Evolutionary conservation across 768 basidiomycete genomes (phyloP).

Genomic region (Boletus edulis): DNA sequence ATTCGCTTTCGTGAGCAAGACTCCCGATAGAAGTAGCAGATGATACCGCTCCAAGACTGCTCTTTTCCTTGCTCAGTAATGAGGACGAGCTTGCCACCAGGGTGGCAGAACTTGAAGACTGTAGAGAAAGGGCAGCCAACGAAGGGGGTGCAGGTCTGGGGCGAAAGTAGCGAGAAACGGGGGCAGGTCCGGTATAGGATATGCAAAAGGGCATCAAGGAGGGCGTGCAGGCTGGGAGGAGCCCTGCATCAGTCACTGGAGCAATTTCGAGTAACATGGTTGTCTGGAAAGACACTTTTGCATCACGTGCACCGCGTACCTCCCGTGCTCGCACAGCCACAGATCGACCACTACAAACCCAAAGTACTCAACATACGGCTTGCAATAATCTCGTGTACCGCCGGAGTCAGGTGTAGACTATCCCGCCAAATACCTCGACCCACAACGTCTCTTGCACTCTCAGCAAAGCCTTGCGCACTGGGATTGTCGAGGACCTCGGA

Average conservation of each 20-base stretch:
- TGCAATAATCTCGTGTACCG: conserved; percentile 34
- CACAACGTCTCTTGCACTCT: neutral
- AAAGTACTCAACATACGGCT: conserved; percentile 3
- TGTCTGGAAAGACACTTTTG: neutral
- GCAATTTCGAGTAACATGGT: conserved; percentile 22
- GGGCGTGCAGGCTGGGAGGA: conserved; percentile 46
- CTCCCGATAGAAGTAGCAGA: conserved; percentile 6
- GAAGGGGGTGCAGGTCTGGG: conserved; percentile 39
- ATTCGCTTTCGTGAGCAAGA: neutral
- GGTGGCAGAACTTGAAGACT: conserved; percentile 14
- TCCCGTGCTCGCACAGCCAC: conserved; percentile 7
- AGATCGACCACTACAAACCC: neutral
- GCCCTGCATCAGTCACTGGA: neutral
- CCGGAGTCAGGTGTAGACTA: conserved; percentile 35
- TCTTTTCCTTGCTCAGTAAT: neutral
- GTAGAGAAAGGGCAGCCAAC: conserved; percentile 2
- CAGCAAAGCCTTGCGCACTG: conserved; percentile 2
- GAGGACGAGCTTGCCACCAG: conserved; percentile 11
- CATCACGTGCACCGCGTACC: conserved; percentile 6
- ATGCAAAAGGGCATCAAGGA: conserved; percentile 86
- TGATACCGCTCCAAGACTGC: neutral
- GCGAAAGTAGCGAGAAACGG: conserved; percentile 71
- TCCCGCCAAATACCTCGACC: conserved; percentile 36
- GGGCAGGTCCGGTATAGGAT: conserved; percentile 64
- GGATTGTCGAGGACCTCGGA: conserved; percentile 12